Base-by-base conservation (phyloP, 2,329 filamentous ascomycete species). In the Exophiala aquamarina region DNA sequence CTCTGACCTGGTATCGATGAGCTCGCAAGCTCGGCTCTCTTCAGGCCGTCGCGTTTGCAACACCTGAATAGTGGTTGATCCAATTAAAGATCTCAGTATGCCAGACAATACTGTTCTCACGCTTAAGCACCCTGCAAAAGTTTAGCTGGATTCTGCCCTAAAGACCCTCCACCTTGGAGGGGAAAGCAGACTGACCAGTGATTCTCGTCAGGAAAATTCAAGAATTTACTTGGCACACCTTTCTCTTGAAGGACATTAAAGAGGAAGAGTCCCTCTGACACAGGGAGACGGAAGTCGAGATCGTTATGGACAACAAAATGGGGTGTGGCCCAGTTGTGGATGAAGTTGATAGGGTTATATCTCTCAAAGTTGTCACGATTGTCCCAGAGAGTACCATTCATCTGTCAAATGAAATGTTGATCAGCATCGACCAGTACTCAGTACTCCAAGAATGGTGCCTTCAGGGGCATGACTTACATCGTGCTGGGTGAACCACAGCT, bases 51-150 rank as follows among this genome's bases (percentile, higher is more conserved):
- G 38, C 44, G 29, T 44, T 29, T 32, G 42, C 46, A 9, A 70
- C 47, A 2, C 68, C 68, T 2, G 68, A 66, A 38, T 79, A 77
- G 55, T 69, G 69, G 56, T 82, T 82, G 54, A 85, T 75, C 82
- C 87, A 95, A 32, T 78, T 79, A 13, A 95, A 64, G 13, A 95
- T 89, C 63, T 89, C 86, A 51, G 80, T 79, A 60, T 95, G 89
- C 91, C 91, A 95, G 4, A 92, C 79, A 14, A 95, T 70, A n/a
- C 83, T 86, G 66, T 95, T 95, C 68, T 95, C 90, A 0, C 84
- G 86, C 61, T 93, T 92, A 35, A 91, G 60, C 2, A 95, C 89
- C 87, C 87, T 68, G 42, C 18, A 13, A 34, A 20, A 17, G 14
- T 29, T 26, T 26, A 26, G 23, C 23, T 6, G 11, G 11, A 26